Evolutionary conservation across 257 asterid species (phyloP).

Genomic region (Asclepias syriaca): DNA sequence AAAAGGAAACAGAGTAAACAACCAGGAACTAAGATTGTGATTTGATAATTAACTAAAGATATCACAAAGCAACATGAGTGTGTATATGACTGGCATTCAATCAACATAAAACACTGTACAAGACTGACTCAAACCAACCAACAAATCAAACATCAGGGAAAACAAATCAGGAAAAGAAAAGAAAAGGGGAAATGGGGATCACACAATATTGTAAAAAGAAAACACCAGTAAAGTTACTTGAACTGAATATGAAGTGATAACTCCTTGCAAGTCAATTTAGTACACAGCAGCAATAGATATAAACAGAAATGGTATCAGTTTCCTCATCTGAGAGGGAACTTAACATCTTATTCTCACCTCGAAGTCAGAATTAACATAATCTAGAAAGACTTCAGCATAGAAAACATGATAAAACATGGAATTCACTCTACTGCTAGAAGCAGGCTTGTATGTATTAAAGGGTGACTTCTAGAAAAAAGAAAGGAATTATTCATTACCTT

Average conservation of each 20-base stretch:
- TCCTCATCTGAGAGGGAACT: not conserved
- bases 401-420: not conserved
- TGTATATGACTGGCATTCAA: not conserved
- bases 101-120: not conserved
- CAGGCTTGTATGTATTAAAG: not conserved
- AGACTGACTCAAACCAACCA: not conserved
- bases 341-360: not conserved
- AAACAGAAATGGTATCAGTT: not conserved
- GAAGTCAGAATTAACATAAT: not conserved
- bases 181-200: not conserved
- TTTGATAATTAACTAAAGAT: not conserved
- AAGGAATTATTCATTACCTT: conserved; percentile 46
- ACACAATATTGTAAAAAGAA: not conserved
- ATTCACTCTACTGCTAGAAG: not conserved
- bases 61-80: not conserved
- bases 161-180: not conserved
- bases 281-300: not conserved
- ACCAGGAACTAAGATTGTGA: not conserved
- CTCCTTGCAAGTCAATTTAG: not conserved
- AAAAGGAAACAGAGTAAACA: conserved; percentile 2
- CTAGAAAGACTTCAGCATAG: not conserved
- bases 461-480: not conserved
- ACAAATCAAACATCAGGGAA: not conserved
- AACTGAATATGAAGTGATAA: not conserved
- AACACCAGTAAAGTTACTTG: not conserved